These are phyloP conservation scores for Hippophae tibetana DNA, from an alignment of 306 rosid species.

Conservation along the genomic window DNA sequence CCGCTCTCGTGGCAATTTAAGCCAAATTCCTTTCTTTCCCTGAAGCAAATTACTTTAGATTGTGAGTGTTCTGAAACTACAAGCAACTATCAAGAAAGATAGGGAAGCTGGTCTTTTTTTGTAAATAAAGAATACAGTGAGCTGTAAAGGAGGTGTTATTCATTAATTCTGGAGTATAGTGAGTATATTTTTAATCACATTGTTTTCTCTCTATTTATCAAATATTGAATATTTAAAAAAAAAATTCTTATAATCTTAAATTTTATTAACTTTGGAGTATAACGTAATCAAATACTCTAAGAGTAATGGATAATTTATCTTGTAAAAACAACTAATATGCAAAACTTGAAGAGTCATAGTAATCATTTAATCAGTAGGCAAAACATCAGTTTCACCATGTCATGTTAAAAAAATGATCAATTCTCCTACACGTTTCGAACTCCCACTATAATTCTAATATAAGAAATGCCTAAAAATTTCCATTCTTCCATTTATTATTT, in stretches of 20 bases:
- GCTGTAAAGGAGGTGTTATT: not conserved
- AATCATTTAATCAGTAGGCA: not conserved
- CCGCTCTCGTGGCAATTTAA: conserved; percentile 59
- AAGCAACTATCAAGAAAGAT: not conserved
- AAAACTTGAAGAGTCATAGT: not conserved
- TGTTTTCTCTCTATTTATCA: no score
- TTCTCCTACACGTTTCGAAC: no score
- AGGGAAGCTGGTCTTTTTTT: not conserved
- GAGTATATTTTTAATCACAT: no score
- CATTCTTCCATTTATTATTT: not conserved
- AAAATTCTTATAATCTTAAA: no score
- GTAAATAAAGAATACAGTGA: not conserved
- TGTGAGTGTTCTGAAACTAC: not conserved
- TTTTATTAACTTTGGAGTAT: not conserved
- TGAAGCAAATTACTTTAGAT: conserved; percentile 21
- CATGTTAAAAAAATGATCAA: no score
- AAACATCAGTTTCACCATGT: not conserved
- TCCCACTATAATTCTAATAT: no score
- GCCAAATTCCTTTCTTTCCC: conserved; percentile 99
- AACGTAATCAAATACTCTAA: no score
- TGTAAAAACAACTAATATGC: not conserved
- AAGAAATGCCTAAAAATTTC: no score
- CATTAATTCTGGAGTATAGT: no score
- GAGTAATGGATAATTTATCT: no score
- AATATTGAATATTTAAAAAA: no score